These are phyloP conservation scores for Pinus tabuliformis DNA, from an alignment of 75 land plant genomes.

Conservation along the genomic window DNA sequence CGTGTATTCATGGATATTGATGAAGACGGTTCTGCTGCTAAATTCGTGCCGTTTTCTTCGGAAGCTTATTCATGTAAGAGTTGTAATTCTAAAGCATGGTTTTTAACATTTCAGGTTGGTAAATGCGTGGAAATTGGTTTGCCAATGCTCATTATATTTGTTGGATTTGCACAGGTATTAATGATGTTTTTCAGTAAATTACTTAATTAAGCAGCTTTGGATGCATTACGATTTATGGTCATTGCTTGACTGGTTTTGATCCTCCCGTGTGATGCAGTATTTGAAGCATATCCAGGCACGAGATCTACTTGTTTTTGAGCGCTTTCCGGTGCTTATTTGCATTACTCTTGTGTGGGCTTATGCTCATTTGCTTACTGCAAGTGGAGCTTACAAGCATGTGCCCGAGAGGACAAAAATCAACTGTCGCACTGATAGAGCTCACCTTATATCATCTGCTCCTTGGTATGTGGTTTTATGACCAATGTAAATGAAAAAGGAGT, in stretches of 20 bases:
- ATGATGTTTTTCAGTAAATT: neutral
- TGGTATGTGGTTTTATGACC: slow-evolving; percentile 49
- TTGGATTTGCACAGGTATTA: slow-evolving; percentile 45
- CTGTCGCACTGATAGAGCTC: slow-evolving; percentile 81
- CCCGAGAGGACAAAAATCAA: slow-evolving; percentile 58
- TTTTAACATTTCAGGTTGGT: slow-evolving; percentile 22
- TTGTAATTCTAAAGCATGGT: neutral
- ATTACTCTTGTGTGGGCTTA: slow-evolving; percentile 82
- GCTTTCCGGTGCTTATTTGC: slow-evolving; percentile 75
- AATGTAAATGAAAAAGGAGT: neutral
- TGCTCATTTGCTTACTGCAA: slow-evolving; percentile 85
- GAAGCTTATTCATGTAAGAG: neutral
- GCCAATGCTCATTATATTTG: slow-evolving; percentile 30
- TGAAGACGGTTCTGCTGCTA: too few relatives aligned
- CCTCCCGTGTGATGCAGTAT: slow-evolving; percentile 46
- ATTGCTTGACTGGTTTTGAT: neutral
- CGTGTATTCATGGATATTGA: too few relatives aligned
- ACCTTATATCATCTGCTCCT: slow-evolving; percentile 79
- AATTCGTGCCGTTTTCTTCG: too few relatives aligned
- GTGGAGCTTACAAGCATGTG: slow-evolving; percentile 90
- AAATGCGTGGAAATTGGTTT: slow-evolving; percentile 40
- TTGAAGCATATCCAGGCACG: slow-evolving; percentile 51
- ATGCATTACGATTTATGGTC: neutral
- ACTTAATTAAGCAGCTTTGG: neutral
- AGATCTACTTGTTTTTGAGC: slow-evolving; percentile 69